These are phyloP conservation scores for Ustilago curta DNA, from an alignment of 1,284 basidiomycete species.

Conservation along the genomic window DNA sequence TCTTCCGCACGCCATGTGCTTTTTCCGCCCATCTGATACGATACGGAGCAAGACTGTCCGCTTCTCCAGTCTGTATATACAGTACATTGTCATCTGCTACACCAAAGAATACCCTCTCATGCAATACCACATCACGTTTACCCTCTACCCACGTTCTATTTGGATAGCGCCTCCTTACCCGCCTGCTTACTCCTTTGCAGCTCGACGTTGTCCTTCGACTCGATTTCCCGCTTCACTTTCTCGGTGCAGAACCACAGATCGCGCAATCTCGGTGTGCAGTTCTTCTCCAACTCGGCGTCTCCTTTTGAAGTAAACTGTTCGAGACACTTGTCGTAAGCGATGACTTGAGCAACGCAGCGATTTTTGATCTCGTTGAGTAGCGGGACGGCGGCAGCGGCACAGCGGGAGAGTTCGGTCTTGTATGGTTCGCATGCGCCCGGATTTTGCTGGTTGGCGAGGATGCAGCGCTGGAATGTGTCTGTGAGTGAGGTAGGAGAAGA, in stretches of 20 bases:
- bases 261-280: conserved; percentile 58
- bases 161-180: conserved; percentile 34
- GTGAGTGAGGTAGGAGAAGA: background rate
- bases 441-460: conserved; percentile 59
- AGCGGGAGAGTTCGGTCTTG: conserved; percentile 56
- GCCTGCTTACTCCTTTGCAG: conserved; percentile 20
- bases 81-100: background rate
- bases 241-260: conserved; percentile 64
- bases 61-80: background rate
- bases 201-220: conserved; percentile 22
- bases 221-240: conserved; percentile 56
- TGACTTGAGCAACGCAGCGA: conserved; percentile 54
- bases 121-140: conserved; percentile 2
- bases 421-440: conserved; percentile 48
- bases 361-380: conserved; percentile 61
- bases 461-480: conserved; percentile 64
- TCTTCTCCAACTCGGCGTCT: conserved; percentile 56
- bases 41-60: background rate
- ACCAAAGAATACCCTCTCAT: conserved; percentile 7
- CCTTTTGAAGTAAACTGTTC: conserved; percentile 35
- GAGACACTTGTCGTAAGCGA: conserved; percentile 64
- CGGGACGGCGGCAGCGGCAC: conserved; percentile 62
- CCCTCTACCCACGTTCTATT: conserved; percentile 6
- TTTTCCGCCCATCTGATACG: background rate
- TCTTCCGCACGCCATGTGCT: background rate